These are phyloP conservation scores for Gelatoporia subvermispora DNA, from an alignment of 768 basidiomycete species.

Conservation along the genomic window DNA sequence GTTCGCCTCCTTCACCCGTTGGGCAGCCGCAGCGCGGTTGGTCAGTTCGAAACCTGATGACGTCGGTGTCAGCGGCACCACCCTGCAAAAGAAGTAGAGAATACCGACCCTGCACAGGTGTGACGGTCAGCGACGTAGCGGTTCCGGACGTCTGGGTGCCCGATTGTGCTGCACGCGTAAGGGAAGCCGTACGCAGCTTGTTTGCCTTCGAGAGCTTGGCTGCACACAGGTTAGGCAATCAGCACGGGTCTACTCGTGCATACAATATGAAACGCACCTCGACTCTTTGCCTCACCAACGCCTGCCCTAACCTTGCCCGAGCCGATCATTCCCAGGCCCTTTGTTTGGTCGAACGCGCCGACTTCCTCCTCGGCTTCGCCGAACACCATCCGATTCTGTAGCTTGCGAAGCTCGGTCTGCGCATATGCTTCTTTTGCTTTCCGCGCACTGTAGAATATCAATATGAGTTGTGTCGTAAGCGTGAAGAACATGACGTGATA, in stretches of 20 bases:
- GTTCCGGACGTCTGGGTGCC: conserved; percentile 66
- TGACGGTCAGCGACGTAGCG: conserved; percentile 88
- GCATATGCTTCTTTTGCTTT: conserved; percentile 99
- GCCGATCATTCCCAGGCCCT: conserved; percentile 97
- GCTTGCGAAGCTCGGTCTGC: conserved; percentile 91
- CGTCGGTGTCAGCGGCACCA: conserved; percentile 12
- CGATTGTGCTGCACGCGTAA: conserved; percentile 68
- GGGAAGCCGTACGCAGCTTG: conserved; percentile 81
- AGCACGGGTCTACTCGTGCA: not conserved
- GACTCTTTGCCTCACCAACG: conserved; percentile 83
- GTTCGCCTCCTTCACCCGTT: conserved; percentile 91
- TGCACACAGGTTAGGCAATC: conserved; percentile 26
- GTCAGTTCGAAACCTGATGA: conserved; percentile 84
- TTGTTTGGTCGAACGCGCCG: conserved; percentile 95
- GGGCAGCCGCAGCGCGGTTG: conserved; percentile 82
- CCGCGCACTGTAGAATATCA: conserved; percentile 57
- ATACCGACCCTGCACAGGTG: conserved; percentile 83
- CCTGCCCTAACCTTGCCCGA: conserved; percentile 89
- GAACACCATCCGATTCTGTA: conserved; percentile 95
- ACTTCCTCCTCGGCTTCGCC: conserved; percentile 95
- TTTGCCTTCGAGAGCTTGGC: conserved; percentile 96
- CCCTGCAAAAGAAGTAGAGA: not conserved
- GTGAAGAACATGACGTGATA: not conserved
- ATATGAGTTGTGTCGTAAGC: not conserved
- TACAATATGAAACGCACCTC: conserved; percentile 55